Evolutionary conservation across 352 stramenopile genomes (phyloP).

Genomic region (Labyrinthula sp.): DNA sequence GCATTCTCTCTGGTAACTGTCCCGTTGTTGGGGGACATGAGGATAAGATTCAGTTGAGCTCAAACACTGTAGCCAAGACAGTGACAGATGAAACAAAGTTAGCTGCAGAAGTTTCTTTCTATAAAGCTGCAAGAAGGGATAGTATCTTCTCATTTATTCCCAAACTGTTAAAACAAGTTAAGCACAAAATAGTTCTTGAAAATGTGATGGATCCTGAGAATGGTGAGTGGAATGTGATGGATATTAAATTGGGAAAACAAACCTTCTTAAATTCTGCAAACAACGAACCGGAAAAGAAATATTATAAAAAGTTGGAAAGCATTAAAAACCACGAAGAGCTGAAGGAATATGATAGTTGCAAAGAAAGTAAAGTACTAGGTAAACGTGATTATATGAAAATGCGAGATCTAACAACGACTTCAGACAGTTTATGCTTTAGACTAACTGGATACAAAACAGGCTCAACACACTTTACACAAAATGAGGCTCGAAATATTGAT

Average conservation of each 20-base stretch:
- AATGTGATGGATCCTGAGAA: conserved; percentile 1
- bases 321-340: conserved; percentile 23
- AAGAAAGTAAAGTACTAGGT: conserved; percentile 20
- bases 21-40: conserved; percentile 13
- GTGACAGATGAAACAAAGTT: conserved; percentile 20
- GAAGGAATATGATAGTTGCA: neutral
- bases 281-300: conserved; percentile 16
- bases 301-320: conserved; percentile 21
- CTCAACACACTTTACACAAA: conserved; percentile 14
- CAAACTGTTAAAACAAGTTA: conserved; percentile 20
- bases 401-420: conserved; percentile 22
- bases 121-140: conserved; percentile 4
- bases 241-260: conserved; percentile 15
- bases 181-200: conserved; percentile 3
- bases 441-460: conserved; percentile 13
- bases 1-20: neutral
- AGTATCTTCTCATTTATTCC: neutral
- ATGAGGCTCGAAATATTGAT: conserved; percentile 17
- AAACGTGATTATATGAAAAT: conserved; percentile 25
- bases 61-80: conserved; percentile 15
- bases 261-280: conserved; percentile 4
- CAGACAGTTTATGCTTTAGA: conserved; percentile 14
- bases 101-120: conserved; percentile 19
- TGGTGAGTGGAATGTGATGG: conserved; percentile 17
- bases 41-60: conserved; percentile 7